Evolutionary conservation across 2,329 filamentous ascomycete genomes (phyloP), one percentile per base, ranked within the genome.

Genomic region (Botryosphaeria dothidea): DNA sequence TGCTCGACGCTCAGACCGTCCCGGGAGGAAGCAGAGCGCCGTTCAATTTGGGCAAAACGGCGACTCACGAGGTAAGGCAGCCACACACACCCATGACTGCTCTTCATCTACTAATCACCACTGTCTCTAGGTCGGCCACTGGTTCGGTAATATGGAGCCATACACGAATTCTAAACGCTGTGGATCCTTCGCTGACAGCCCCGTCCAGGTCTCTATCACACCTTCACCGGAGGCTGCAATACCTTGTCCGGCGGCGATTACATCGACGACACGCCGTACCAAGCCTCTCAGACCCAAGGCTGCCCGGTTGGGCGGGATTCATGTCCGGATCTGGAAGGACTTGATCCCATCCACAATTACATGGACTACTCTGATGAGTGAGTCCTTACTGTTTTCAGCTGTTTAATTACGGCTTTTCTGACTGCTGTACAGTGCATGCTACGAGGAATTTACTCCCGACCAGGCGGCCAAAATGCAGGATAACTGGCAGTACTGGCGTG

Each of bases 301-400:
- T 77, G 75, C 64, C 68, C 69, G 5, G 58, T 25, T 3, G 68
- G 68, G 13, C 67, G 71, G 11, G 73, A 76, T 38, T 69, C 70
- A 7, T 77, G 74, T 66, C 68, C 71, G 27, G 58, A 45, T 57
- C 63, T 62, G 41, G 19, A 66, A 6, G 74, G 74, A 2, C 13
- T 69, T 19, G 74, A 77, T 51, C 72, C 73, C 0, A 71, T 76
- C 43, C 71, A 72, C 41, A 76, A 77, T 65, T 75, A 68, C 68
- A 77, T 77, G 74, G 72, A 75, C 67, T 76, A 76, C 65, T 71
- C 70, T 13, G 46, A 66, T 45, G 71, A 71, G 49, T 64, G 19
- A 57, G 49, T 34, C 11, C 23, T 41, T 13, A 6, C n/a, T 3
- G 3, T 2, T 19, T 31, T 1, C 29, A 1, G 23, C 6, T 15